phyloP scores from a whole-genome alignment of 139 green algal genomes.

The Ulvella scutata region DNA sequence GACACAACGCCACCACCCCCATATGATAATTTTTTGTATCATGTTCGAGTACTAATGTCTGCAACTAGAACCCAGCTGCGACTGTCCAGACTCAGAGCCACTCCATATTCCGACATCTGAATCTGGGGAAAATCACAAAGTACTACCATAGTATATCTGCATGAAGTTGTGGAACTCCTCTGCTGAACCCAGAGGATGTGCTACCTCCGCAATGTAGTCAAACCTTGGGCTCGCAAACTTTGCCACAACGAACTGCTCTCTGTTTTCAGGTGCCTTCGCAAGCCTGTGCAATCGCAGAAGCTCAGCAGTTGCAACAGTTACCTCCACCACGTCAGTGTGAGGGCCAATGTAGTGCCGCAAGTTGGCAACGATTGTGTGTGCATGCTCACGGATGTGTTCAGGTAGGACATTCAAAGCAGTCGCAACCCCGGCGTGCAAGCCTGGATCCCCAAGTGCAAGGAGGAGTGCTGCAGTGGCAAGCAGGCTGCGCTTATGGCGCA shows the following conservation, averaged over 20 bases:
- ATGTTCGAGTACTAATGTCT: no score
- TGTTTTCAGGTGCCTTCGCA: not conserved
- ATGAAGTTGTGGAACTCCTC: not conserved
- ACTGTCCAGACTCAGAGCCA: no score
- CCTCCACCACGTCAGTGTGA: not conserved
- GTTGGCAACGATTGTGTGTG: not conserved
- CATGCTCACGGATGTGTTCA: not conserved
- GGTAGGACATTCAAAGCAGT: not conserved
- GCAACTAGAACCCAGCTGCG: no score
- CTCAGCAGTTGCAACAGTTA: not conserved
- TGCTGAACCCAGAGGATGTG: not conserved
- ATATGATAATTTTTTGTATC: no score
- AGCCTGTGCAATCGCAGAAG: not conserved
- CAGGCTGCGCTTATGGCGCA: not conserved
- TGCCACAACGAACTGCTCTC: not conserved
- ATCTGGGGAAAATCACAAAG: not conserved
- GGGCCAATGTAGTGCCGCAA: constrained; percentile 1
- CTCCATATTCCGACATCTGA: no score
- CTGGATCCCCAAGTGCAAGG: not conserved
- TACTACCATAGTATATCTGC: not conserved
- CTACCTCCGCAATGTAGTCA: not conserved
- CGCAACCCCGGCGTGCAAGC: not conserved
- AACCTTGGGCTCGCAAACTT: not conserved
- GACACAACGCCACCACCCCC: no score
- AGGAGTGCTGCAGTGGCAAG: not conserved